Evolutionary conservation across 257 asterid genomes (phyloP), one percentile per base, ranked within the genome.

Genomic region (Capsicum pubescens): DNA sequence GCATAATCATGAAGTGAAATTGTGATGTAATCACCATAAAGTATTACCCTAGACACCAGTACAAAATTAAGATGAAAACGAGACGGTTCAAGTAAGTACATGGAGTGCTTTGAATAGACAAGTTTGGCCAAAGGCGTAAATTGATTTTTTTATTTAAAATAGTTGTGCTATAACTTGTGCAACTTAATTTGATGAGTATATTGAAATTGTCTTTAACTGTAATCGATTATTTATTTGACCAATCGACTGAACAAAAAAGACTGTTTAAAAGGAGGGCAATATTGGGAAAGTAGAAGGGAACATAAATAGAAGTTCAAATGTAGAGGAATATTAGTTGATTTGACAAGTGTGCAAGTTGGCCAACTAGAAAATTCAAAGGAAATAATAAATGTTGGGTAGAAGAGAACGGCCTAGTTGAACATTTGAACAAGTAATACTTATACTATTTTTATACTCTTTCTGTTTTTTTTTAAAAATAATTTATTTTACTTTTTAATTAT

Each of bases 241-340:
- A 64, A 64, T 64, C 46, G 9, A 26, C 12, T 32, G 15, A 66
- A 10, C 46, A 32, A 32, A 66, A 66, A 32, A 3, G 1, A 0
- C 16, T 2, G 1, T 32, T 9, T 54, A 54, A 54, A 10, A 54
- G 4, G 15, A 4, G 57, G 46, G 44, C n/a, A 32, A 6, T 26
- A 64, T 32, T 12, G 46, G n/a, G 6, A 54, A 26, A 64, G 7
- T 26, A 64, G 13, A 64, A 64, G 48, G 1, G 8, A 21, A 11
- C 16, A 21, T 13, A 63, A 5, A 12, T 48, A 19, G 32, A 26
- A 48, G 48, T 52, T 48, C 26, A 26, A 8, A 8, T 4, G 64
- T 54, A 52, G 81, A 76, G 63, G 64, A 76, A 76, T 76, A 56
- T 76, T 76, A 52, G 63, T 76, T 26, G 64, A 14, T 76, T 76